Percentiles rank a stretch among this genome's conserved stretches.
phyloP scores from a whole-genome alignment of 2,329 filamentous ascomycete species.

The Fusarium austroafricanum region DNA sequence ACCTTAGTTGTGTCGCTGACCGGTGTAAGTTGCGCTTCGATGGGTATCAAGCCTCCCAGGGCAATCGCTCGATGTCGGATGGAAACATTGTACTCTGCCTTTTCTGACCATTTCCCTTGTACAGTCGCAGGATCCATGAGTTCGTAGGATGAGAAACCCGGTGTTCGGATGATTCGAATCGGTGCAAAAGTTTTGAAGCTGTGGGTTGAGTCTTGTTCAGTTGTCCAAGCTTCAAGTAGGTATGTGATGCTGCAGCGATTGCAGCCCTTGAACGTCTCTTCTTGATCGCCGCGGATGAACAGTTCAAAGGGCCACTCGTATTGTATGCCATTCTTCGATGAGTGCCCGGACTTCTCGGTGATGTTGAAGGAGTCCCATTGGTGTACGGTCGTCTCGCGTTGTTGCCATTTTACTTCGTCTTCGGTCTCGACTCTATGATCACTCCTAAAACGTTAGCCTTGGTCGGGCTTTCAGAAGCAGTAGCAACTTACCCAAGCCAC shows the following conservation, averaged over 20 bases:
- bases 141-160: slow-evolving; percentile 4
- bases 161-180: slow-evolving; percentile 1
- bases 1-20: neutral
- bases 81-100: slow-evolving; percentile 5
- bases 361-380: neutral
- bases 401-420: neutral
- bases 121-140: slow-evolving; percentile 9
- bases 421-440: slow-evolving; percentile 4
- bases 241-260: slow-evolving; percentile 3
- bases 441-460: neutral
- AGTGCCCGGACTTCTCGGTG: accelerated
- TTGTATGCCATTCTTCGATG: neutral
- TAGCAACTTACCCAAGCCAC: slow-evolving; percentile 10
- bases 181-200: neutral
- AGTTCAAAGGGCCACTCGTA: slow-evolving; percentile 1
- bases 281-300: neutral
- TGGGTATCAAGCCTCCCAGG: neutral
- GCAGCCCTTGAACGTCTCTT: slow-evolving; percentile 9
- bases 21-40: neutral
- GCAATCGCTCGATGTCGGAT: slow-evolving; percentile 12
- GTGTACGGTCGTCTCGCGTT: neutral
- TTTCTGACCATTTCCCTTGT: neutral
- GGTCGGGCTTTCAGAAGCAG: accelerated
- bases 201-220: accelerated
- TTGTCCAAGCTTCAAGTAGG: neutral